These are phyloP conservation scores for Pseudocercospora vitis DNA, from an alignment of 2,329 filamentous ascomycete species.

Conservation along the genomic window DNA sequence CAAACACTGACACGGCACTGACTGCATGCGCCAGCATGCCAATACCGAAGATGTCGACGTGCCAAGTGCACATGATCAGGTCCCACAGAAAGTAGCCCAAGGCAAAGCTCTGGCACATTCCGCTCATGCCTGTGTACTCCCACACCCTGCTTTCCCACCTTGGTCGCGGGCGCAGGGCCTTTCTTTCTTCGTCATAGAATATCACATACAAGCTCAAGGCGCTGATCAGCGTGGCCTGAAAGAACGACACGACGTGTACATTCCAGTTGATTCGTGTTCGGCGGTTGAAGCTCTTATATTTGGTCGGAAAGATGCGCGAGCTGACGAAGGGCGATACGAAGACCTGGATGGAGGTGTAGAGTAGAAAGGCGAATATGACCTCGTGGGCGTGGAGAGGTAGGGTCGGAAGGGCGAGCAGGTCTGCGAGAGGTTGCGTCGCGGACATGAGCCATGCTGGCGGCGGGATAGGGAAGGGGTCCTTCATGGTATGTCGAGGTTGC, in stretches of 20 bases:
- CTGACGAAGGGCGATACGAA: slow-evolving; percentile 69
- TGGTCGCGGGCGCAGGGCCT: slow-evolving; percentile 51
- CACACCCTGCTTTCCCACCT: slow-evolving; percentile 64
- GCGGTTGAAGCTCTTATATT: slow-evolving; percentile 62
- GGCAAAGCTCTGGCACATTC: slow-evolving; percentile 73
- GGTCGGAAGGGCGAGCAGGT: slow-evolving; percentile 61
- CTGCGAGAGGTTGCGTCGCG: slow-evolving; percentile 64
- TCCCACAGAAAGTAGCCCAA: slow-evolving; percentile 86
- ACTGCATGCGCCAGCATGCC: slow-evolving; percentile 76
- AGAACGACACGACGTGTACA: slow-evolving; percentile 79
- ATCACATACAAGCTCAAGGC: slow-evolving; percentile 72
- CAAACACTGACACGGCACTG: slow-evolving; percentile 71
- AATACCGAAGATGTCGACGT: slow-evolving; percentile 71
- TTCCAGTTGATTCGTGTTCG: slow-evolving; percentile 78
- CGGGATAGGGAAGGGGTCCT: slow-evolving; percentile 66
- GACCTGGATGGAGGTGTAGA: slow-evolving; percentile 69
- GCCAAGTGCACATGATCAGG: slow-evolving; percentile 65
- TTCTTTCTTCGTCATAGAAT: slow-evolving; percentile 65
- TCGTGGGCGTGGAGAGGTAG: slow-evolving; percentile 78
- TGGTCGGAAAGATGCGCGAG: slow-evolving; percentile 58
- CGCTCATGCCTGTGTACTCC: slow-evolving; percentile 72
- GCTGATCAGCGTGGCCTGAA: slow-evolving; percentile 74
- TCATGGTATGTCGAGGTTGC: slow-evolving; percentile 55
- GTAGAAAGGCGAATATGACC: slow-evolving; percentile 62
- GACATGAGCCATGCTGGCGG: slow-evolving; percentile 58